Base-by-base conservation (phyloP, 2,329 filamentous ascomycete genomes). In the Colletotrichum sojae region DNA sequence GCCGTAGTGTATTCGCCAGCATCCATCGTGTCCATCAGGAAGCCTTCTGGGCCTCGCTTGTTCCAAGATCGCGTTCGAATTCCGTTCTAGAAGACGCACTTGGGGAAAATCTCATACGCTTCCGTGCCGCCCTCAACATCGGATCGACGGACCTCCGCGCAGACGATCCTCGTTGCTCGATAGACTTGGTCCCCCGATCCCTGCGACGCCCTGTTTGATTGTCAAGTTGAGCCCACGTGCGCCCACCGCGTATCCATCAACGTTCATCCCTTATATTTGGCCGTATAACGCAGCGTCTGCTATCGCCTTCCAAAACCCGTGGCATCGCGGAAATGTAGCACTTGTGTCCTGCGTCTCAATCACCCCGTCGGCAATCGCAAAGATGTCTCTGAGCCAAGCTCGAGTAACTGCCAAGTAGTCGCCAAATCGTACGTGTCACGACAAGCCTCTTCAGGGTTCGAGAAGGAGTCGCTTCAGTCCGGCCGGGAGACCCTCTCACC, bases 271-370 rank as follows among this genome's bases (percentile, higher is more conserved):
- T 60, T 60, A 53, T 53, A 48, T 46, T 46, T 25, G 45, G 48
- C 22, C 49, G 18, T 65, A 54, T 60, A 65, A 25, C 15, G 18
- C 55, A 48, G 5, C 8, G 13, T 6, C 40, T 43, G 31, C 18
- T 65, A 65, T 60, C 31, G n/a, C 55, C 43, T 55, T 18, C 48
- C 39, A 60, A 65, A 64, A 45, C 48, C 22, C 48, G 15, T 52
- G 8, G 54, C 39, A 60, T 54, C 48, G 48, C 63, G 63, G 55
- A 65, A 53, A 48, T 52, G 48, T 65, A 60, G 48, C 63, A 60
- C 18, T 39, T 20, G 36, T 15, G 20, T 60, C 36, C 31, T 22
- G 62, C 62, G 31, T 25, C 31, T 45, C 36, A 59, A 51, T 52
- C 25, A 16, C 20, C 31, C 46, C 31, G 25, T 43, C 18, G 20